A percentile compares a stretch with the other conserved stretches of the same genome.
Conservation (phyloP, 2,329 filamentous ascomycete genomes). For the Lachnellula subtilissima region DNA sequence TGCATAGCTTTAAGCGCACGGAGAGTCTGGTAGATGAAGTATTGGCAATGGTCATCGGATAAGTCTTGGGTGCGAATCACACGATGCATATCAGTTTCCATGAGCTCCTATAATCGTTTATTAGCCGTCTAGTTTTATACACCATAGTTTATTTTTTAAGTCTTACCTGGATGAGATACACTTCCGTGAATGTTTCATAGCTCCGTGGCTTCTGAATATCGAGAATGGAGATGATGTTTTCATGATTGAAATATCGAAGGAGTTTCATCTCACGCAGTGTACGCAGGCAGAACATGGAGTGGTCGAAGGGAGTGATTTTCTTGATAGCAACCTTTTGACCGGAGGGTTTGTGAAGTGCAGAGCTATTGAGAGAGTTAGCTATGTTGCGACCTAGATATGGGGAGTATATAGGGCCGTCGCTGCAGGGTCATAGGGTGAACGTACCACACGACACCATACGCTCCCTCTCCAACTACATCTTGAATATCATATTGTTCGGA, state of each 20-base stretch:
- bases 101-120: conserved; percentile 65
- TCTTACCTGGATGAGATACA: conserved; percentile 91
- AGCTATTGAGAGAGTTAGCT: conserved; percentile 49
- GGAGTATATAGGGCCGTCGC: neutral
- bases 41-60: conserved; percentile 98
- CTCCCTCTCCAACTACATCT: conserved; percentile 97
- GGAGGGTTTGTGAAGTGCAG: conserved; percentile 95
- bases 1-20: conserved; percentile 99
- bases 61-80: conserved; percentile 98
- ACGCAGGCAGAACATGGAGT: conserved; percentile 96
- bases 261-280: conserved; percentile 99
- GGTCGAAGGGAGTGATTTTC: conserved; percentile 99
- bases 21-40: conserved; percentile 99
- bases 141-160: conserved; percentile 4
- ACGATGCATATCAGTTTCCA: conserved; percentile 99
- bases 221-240: conserved; percentile 99
- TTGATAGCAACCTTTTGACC: conserved; percentile 99
- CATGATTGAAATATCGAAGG: conserved; percentile 97
- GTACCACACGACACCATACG: conserved; percentile 97
- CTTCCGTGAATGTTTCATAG: conserved; percentile 94
- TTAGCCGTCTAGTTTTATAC: conserved; percentile 10
- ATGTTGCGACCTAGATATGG: neutral
- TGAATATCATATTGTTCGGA: conserved; percentile 99
- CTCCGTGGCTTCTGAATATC: conserved; percentile 97
- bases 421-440: conserved; percentile 31